Evolutionary conservation across 2,329 filamentous ascomycete genomes (phyloP), one percentile per base, ranked within the genome.

Genomic region (Apiospora arundinis): DNA sequence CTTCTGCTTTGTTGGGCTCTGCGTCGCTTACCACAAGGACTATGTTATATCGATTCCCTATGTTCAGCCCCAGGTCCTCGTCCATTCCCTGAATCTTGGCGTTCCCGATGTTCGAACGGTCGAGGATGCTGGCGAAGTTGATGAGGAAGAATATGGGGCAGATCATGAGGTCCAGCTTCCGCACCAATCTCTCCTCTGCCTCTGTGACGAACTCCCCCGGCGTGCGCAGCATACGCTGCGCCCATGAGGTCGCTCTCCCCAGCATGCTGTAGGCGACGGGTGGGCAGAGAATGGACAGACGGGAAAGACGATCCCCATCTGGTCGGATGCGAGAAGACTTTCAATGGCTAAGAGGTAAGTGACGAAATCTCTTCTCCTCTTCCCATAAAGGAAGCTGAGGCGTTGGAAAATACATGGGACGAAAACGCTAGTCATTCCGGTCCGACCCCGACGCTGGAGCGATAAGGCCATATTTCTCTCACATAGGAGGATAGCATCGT

Each of bases 81-180:
- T 79, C 74, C 48, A 83, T 67, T 73, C 80, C 75, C 76, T 76
- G 73, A 70, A 81, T 74, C 70, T 77, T 73, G 44, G 78, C 77
- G 72, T 82, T 81, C 49, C 77, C 77, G n/a, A 80, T 80, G 67
- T 80, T 78, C 44, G 73, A 74, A 14, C 76, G 72, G 60, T 78
- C 78, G 18, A 79, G 72, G 32, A 63, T 12, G 32, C 56, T 63
- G 32, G 56, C 32, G 32, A 63, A 63, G 18, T 83, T 83, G 66
- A 85, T 77, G 69, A 84, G 63, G 68, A 82, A 83, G 25, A 85
- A 78, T 40, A 82, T 78, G 1, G 84, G 83, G 60, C 80, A 82
- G 69, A 85, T 78, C 71, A 78, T 78, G 5, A 83, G 73, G 72
- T 86, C 83, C 44, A 84, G 80, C 77, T 85, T 86, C 72, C 75